Percentiles rank a stretch among this genome's conserved stretches.
phyloP scores from a whole-genome alignment of 1,284 basidiomycete genomes.

The Erythrobasidium hasegawianum region DNA sequence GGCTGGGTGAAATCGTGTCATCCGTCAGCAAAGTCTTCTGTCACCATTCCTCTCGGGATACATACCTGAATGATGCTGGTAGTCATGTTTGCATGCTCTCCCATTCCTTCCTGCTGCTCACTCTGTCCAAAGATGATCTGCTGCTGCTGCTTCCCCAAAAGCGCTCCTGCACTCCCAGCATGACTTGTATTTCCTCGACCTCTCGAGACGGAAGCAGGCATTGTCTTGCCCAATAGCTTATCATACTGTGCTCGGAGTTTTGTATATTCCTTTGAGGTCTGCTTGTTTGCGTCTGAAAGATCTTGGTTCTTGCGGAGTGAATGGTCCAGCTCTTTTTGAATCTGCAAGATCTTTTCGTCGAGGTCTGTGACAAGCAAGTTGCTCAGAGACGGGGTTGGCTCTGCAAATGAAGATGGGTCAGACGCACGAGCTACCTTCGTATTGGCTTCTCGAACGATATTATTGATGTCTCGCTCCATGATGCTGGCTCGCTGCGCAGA shows the following conservation, averaged over 20 bases:
- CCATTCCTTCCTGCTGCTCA: background rate
- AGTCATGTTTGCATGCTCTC: background rate
- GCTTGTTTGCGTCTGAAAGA: conserved; percentile 22
- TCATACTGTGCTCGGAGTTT: conserved; percentile 34
- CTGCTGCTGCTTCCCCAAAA: background rate
- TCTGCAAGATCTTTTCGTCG: conserved; percentile 20
- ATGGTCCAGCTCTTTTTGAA: conserved; percentile 26
- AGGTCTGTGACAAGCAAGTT: conserved; percentile 7
- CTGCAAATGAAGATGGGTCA: no score
- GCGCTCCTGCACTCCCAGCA: background rate
- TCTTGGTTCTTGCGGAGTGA: conserved; percentile 33
- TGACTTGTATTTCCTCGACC: background rate
- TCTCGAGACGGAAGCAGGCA: conserved; percentile 2
- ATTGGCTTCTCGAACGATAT: conserved; percentile 31
- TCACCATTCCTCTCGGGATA: no score
- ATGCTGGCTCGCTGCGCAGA: conserved; percentile 18
- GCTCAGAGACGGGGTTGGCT: no score
- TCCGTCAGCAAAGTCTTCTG: no score
- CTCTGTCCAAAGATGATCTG: background rate
- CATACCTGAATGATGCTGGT: background rate
- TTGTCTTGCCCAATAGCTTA: conserved; percentile 24
- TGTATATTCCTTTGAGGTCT: conserved; percentile 33
- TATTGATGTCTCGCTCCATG: conserved; percentile 27
- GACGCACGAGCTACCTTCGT: conserved; percentile 21
- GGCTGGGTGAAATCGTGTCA: no score